Evolutionary conservation across 1,284 basidiomycete species (phyloP).

Genomic region (Thelephora terrestris): DNA sequence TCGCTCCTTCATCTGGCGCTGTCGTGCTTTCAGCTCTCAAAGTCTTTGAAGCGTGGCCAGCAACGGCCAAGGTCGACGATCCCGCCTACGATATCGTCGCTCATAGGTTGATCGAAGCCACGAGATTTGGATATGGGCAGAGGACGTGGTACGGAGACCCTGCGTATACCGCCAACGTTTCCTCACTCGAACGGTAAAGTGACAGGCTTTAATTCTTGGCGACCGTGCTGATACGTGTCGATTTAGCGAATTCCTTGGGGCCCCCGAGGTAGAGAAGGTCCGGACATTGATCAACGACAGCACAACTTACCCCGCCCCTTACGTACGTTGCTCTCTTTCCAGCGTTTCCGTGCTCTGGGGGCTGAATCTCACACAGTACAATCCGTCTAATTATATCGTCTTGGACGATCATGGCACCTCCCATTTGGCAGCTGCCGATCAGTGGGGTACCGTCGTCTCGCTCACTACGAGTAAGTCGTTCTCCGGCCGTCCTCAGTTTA

Average conservation of each 20-base stretch:
- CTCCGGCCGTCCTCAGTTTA: constrained; percentile 18
- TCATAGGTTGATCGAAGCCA: constrained; percentile 66
- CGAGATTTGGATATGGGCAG: constrained; percentile 27
- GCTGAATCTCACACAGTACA: constrained; percentile 11
- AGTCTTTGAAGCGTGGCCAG: constrained; percentile 18
- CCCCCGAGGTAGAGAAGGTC: constrained; percentile 10
- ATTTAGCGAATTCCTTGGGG: constrained; percentile 11
- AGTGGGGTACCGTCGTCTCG: constrained; percentile 16
- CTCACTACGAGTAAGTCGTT: constrained; percentile 14
- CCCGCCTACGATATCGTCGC: constrained; percentile 45
- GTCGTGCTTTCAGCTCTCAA: constrained; percentile 37
- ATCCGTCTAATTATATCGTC: constrained; percentile 13
- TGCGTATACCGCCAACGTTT: constrained; percentile 20
- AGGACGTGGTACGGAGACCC: constrained; percentile 17
- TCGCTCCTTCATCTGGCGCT: constrained; percentile 76
- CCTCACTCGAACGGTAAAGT: constrained; percentile 51
- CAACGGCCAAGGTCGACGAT: constrained; percentile 28
- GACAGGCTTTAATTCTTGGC: constrained; percentile 24
- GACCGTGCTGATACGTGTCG: neutral
- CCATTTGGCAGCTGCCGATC: constrained; percentile 19
- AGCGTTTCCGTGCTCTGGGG: constrained; percentile 5
- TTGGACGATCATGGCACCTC: constrained; percentile 19
- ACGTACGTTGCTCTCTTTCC: constrained; percentile 2
- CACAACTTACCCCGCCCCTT: constrained; percentile 13
- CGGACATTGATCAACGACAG: constrained; percentile 15